Base-by-base conservation (phyloP, 768 basidiomycete genomes). In the Lactifluus subvellereus region DNA sequence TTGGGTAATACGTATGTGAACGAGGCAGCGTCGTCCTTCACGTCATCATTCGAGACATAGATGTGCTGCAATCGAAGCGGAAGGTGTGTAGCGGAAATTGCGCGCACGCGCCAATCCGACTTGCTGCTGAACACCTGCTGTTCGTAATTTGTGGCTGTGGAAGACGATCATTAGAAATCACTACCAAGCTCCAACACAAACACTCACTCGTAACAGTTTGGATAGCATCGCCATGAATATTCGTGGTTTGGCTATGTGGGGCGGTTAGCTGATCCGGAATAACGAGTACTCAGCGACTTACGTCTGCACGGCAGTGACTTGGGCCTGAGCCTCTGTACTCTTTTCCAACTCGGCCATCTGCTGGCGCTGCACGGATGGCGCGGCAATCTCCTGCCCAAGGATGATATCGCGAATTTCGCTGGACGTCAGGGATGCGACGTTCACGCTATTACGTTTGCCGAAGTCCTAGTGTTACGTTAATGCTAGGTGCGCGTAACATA, bases 341-440 rank as follows among this genome's bases (percentile, higher is more conserved):
- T 98, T 98, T 76, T 99, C 97, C 57, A 99, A 78, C 73, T 98
- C 97, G 18, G 96, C 97, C 94, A 98, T 97, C 76, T 99, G 97
- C 75, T 98, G 97, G 54, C 97, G 87, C 73, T 99, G 97, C 3
- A 90, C 88, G 4, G 92, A 95, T 0, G 94, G 94, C 5, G 94
- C 94, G 43, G 89, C 92, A 63, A 99, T 99, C 76, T 98, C 97
- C 79, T 98, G 97, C 70, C 97, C 97, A 45, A 99, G 83, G 68
- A 99, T 99, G 76, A 99, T 94, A 74, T 99, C 97, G 60, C 97
- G 85, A 62, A 98, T 91, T 77, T 99, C 97, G 69, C 91, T 94
- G 56, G 92, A 89, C 0, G 97, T 98, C 69, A 99, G 75, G 35
- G 96, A 98, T 0, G 96, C 97, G 62, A 98, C 94, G 75, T 98